Evolutionary conservation across 2,329 filamentous ascomycete genomes (phyloP), one percentile per base, ranked within the genome.

Genomic region (Fusarium protoensiforme): DNA sequence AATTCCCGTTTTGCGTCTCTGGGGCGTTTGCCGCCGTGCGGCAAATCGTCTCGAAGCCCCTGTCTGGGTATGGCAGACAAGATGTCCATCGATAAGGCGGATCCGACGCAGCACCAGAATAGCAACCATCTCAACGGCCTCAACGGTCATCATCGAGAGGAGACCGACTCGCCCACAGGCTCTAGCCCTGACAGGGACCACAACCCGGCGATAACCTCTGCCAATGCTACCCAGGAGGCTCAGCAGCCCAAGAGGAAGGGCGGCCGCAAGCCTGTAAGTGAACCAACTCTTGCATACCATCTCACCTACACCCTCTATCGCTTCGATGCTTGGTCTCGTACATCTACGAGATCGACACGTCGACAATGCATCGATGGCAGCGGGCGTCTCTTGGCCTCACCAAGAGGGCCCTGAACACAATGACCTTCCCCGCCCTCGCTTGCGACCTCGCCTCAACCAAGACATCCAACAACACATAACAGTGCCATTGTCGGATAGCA

Each of bases 171-270:
- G 70, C 92, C 90, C 63, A 83, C 87, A 78, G 88, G 85, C 72
- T 91, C 90, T 51, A 90, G 88, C 72, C 88, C 88, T 20, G 90
- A 92, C 71, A 84, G 86, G 77, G 90, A 91, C 61, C 82, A 83
- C 53, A 78, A 78, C 65, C 73, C 82, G 64, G 78, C 81, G 65
- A 78, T 77, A 72, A 76, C 69, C 58, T 74, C 76, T 61, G 77
- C 78, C 73, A 80, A 78, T 72, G 77, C 78, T 66, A 79, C 78
- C 71, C 87, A 87, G 74, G 89, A 91, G 78, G 83, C 82, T 75
- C 89, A 89, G 80, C 90, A 91, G 72, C 95, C 95, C 81, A 99
- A 99, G 88, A 92, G 96, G 80, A 99, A 99, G 87, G 96, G 96
- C 80, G 96, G 96, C 71, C 92, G 96, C 80, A 99, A 98, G 87